A percentile compares a stretch with the other conserved stretches of the same genome.
Conservation (phyloP, 2,329 filamentous ascomycete genomes). For the Beauveria caledonica region DNA sequence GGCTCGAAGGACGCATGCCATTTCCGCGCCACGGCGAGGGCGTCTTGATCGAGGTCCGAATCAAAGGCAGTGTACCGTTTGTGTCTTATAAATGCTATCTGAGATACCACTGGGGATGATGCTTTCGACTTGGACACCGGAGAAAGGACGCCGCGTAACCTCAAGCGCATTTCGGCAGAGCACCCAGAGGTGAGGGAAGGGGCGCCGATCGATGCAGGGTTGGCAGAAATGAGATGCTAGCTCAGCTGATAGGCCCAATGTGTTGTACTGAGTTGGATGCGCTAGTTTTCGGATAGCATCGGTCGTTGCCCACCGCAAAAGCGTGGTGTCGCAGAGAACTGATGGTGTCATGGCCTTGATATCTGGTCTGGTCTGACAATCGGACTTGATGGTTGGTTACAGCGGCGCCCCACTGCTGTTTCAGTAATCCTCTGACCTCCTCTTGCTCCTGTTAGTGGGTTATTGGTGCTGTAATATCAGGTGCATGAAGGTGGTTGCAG, state of each 20-base stretch:
- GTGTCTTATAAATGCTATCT: conserved; percentile 5
- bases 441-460: neutral
- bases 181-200: neutral
- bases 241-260: neutral
- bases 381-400: neutral
- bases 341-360: neutral
- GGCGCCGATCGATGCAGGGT: neutral
- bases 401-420: neutral
- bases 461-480: neutral
- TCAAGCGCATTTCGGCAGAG: neutral
- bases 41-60: conserved; percentile 39
- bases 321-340: neutral
- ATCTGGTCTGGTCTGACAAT: neutral
- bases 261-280: neutral
- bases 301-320: neutral
- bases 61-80: conserved; percentile 42
- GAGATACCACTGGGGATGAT: neutral
- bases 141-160: neutral
- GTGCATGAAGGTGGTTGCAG: neutral
- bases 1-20: conserved; percentile 41
- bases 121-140: neutral
- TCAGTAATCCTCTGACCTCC: neutral
- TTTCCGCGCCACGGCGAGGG: conserved; percentile 41
- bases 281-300: neutral
- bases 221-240: neutral